Evolutionary conservation across 202 grass and related monocot species (phyloP), one percentile per base, ranked within the genome.

Genomic region (Bolboschoenoplectus hybrid): DNA sequence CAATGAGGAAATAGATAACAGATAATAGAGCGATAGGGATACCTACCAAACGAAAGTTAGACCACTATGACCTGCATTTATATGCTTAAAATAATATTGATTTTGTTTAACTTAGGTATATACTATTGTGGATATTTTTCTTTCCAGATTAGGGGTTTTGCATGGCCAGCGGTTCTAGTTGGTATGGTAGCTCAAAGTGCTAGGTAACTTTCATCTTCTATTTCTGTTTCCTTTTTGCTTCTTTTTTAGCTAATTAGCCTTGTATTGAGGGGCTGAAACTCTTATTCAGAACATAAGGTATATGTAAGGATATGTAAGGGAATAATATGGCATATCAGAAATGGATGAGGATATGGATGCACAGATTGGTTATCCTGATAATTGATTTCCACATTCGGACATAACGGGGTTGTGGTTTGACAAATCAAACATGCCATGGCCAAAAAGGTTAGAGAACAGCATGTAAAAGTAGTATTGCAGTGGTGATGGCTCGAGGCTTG

Each of bases 111-210:
- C 43, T 82, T 7, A 82, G 32, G 17, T 71, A 36, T 52, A n/a
- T 40, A 38, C 4, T 78, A 73, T 79, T n/a, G 57, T 58, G 52
- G 34, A 58, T 56, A 77, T 56, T 55, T 39, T 12, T 71, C 13
- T 80, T 85, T 91, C 84, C 88, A 98, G 96, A 98, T 98, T 63
- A 91, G 96, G 87, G 90, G 91, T 53, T 98, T 95, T 36, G 93
- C 96, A 80, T 98, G 96, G 96, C 96, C 96, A 89, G 96, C 96
- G 57, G 84, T 98, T 85, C 93, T 98, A 86, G 91, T 98, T 90
- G 96, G 96, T 46, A 86, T 98, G 92, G 96, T 98, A 89, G 96
- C 96, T 86, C 96, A 98, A 91, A 98, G 96, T 95, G 96, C 96
- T 83, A 98, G 96, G 96, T 98, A 95, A 73, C 36, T 73, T 86